Evolutionary conservation across 23 red algal species (phyloP).

Genomic region (Gracilaria vermiculophylla): DNA sequence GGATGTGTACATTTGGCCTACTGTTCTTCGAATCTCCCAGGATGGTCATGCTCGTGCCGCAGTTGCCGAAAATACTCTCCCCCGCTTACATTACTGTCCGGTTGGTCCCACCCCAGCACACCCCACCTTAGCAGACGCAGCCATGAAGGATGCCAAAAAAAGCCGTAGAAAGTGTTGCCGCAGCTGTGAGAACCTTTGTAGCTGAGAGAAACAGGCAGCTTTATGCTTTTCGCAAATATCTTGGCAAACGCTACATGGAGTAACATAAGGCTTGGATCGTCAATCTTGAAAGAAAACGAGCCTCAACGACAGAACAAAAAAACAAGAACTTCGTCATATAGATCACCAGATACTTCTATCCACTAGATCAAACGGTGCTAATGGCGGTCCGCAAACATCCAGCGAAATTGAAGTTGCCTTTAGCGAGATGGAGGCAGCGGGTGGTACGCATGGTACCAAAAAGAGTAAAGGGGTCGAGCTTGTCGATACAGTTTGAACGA

Average conservation of each 20-base stretch:
- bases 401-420: conserved; percentile 69
- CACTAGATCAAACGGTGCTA: conserved; percentile 15
- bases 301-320: not conserved
- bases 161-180: not conserved
- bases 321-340: not conserved
- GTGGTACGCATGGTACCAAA: no score
- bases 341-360: conserved; percentile 64
- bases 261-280: conserved; percentile 27
- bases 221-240: not conserved
- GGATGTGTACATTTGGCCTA: conserved; percentile 53
- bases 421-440: conserved; percentile 64
- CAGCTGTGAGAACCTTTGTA: not conserved
- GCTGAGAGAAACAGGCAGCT: not conserved
- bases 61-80: conserved; percentile 17
- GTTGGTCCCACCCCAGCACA: not conserved
- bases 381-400: conserved; percentile 10
- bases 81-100: not conserved
- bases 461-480: no score
- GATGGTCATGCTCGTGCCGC: conserved; percentile 33
- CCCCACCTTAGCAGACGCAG: conserved; percentile 6
- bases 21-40: conserved; percentile 26
- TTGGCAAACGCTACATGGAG: conserved; percentile 24
- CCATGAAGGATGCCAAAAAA: conserved; percentile 34
- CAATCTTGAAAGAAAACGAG: not conserved
- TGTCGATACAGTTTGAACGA: no score